Evolutionary conservation across 495 filamentous ascomycete species (phyloP).

Genomic region (Hypoxylon lienhwacheense): DNA sequence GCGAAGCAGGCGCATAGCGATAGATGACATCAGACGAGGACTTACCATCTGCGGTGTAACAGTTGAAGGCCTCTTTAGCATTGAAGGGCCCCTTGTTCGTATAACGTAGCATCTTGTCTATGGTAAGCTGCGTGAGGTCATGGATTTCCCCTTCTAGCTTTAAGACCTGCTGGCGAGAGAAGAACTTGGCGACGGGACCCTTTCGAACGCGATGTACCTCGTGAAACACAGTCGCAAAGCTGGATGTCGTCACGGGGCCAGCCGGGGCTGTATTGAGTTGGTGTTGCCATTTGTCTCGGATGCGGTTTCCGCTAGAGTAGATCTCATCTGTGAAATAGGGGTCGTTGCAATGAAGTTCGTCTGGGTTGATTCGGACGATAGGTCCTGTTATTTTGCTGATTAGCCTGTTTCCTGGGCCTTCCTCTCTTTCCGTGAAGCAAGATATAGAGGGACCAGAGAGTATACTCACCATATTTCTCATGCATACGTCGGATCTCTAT

Average conservation of each 20-base stretch:
- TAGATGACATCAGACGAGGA: too few relatives aligned
- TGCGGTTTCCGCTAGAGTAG: conserved; percentile 41
- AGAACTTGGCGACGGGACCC: conserved; percentile 44
- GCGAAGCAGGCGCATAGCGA: too few relatives aligned
- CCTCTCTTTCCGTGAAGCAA: background rate
- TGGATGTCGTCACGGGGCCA: background rate
- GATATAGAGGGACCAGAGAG: background rate
- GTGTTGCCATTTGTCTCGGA: conserved; percentile 44
- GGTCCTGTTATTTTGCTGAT: conserved; percentile 42
- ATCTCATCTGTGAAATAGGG: conserved; percentile 53
- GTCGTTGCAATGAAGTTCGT: conserved; percentile 55
- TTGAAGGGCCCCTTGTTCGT: conserved; percentile 30
- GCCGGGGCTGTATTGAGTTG: conserved; percentile 26
- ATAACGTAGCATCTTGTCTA: conserved; percentile 38
- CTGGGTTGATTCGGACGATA: conserved; percentile 57
- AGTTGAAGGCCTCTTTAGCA: conserved; percentile 45
- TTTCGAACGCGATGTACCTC: conserved; percentile 41
- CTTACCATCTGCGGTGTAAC: conserved; percentile 42
- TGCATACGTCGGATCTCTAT: conserved; percentile 51
- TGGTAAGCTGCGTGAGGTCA: conserved; percentile 47
- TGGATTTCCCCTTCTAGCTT: conserved; percentile 51
- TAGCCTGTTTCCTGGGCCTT: background rate
- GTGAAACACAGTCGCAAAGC: conserved; percentile 29
- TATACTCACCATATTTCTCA: conserved; percentile 45
- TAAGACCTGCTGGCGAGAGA: conserved; percentile 50